A percentile compares a stretch with the other conserved stretches of the same genome.
These are phyloP conservation scores for Hylodesmum podocarpum DNA, from an alignment of 306 rosid species.

Conservation along the genomic window DNA sequence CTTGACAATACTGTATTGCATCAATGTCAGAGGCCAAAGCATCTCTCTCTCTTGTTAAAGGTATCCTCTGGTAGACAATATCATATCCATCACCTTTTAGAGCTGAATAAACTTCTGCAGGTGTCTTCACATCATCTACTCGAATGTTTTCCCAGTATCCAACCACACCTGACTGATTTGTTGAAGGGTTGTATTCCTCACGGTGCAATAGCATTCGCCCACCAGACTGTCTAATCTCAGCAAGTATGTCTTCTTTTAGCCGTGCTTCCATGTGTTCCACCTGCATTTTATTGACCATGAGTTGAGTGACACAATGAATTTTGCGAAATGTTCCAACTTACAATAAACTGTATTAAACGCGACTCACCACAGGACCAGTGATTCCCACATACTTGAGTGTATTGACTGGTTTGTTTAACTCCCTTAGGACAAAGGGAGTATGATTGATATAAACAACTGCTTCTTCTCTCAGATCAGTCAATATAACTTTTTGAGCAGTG, in stretches of 20 bases:
- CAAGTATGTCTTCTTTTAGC: conserved; percentile 70
- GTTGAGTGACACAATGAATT: conserved; percentile 15
- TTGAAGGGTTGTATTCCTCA: conserved; percentile 68
- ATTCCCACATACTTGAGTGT: conserved; percentile 84
- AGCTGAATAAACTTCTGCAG: conserved; percentile 73
- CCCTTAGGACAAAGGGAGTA: conserved; percentile 79
- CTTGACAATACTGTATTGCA: conserved; percentile 66
- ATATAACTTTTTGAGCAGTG: conserved; percentile 50
- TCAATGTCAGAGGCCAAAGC: conserved; percentile 76
- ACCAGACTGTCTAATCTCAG: conserved; percentile 68
- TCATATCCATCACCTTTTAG: conserved; percentile 62
- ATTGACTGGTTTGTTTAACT: conserved; percentile 78
- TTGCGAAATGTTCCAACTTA: conserved; percentile 13
- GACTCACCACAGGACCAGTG: conserved; percentile 78
- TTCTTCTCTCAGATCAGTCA: conserved; percentile 83
- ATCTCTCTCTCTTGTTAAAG: conserved; percentile 74
- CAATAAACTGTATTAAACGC: conserved; percentile 14
- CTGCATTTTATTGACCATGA: conserved; percentile 47
- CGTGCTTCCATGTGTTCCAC: conserved; percentile 86
- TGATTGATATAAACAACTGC: conserved; percentile 73
- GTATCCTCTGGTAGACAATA: conserved; percentile 63
- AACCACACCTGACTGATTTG: conserved; percentile 64
- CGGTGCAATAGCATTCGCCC: conserved; percentile 81
- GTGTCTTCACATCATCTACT: conserved; percentile 75
- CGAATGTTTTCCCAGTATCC: conserved; percentile 78